Percentiles rank a stretch among this genome's conserved stretches.
phyloP scores from a whole-genome alignment of 176 grass and related monocot species.

The Ampelocalamus luodianensis region DNA sequence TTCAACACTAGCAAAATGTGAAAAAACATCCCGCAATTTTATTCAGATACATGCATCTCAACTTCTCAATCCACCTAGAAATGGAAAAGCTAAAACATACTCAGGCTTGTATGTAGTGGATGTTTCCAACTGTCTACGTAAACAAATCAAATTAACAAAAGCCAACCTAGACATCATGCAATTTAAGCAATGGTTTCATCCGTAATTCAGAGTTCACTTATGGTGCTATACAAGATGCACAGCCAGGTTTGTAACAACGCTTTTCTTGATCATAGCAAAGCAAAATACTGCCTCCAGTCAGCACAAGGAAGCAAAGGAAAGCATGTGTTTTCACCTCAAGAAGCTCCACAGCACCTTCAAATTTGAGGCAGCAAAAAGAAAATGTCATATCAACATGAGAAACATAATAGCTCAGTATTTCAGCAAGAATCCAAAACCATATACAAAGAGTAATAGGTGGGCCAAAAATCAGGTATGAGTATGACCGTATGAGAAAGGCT shows the following conservation, averaged over 20 bases:
- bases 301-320: background rate
- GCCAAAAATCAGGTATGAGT: background rate
- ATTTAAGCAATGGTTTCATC: background rate
- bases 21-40: background rate
- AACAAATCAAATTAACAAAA: conserved; percentile 13
- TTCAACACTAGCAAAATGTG: background rate
- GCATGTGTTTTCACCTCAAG: conserved; percentile 22
- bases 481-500: background rate
- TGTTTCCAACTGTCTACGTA: background rate
- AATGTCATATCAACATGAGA: conserved; percentile 12
- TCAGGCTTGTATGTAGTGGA: background rate
- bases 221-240: conserved; percentile 2
- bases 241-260: background rate
- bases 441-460: background rate
- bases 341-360: conserved; percentile 64
- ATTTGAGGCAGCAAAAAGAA: conserved; percentile 11
- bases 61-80: background rate
- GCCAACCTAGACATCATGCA: background rate
- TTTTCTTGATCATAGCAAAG: conserved; percentile 22
- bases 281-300: background rate
- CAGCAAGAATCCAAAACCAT: background rate
- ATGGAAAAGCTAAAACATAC: background rate
- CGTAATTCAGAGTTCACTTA: background rate
- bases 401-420: background rate
- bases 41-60: conserved; percentile 21